Evolutionary conservation across 345 rosid genomes (phyloP).

Genomic region (Brassica incana): DNA sequence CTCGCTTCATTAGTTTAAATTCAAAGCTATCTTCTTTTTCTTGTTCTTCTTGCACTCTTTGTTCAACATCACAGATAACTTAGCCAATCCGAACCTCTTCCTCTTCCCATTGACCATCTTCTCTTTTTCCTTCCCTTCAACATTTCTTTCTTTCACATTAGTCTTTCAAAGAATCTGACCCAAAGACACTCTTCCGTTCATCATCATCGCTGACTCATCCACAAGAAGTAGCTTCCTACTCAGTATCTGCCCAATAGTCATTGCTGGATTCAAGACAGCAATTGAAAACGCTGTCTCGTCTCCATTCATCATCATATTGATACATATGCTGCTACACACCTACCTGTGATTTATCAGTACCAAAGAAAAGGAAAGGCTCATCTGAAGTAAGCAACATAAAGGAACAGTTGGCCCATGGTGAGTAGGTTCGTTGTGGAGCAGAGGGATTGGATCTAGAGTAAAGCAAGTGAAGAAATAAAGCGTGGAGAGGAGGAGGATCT

Average conservation of each 20-base stretch:
- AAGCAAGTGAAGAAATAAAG: too few relatives aligned
- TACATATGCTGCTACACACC: too few relatives aligned
- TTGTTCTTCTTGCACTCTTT: slow-evolving; percentile 64
- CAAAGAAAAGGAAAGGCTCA: too few relatives aligned
- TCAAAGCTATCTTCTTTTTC: slow-evolving; percentile 59
- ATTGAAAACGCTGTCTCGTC: slow-evolving; percentile 32
- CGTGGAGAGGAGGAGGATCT: too few relatives aligned
- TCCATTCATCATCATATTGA: slow-evolving; percentile 19
- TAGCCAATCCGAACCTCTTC: slow-evolving; percentile 73
- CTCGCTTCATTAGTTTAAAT: slow-evolving; percentile 42
- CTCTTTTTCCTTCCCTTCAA: slow-evolving; percentile 11
- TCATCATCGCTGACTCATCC: slow-evolving; percentile 53
- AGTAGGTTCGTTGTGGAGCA: too few relatives aligned
- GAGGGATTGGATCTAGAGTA: too few relatives aligned
- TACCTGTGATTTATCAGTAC: too few relatives aligned
- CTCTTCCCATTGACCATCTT: slow-evolving; percentile 56
- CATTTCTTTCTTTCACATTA: slow-evolving; percentile 24
- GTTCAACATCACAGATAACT: slow-evolving; percentile 61
- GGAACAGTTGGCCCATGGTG: too few relatives aligned
- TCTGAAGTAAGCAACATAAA: too few relatives aligned
- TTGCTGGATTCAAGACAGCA: slow-evolving; percentile 58
- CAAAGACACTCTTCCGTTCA: slow-evolving; percentile 60
- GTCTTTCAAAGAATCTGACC: slow-evolving; percentile 78
- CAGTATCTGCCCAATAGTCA: slow-evolving; percentile 86
- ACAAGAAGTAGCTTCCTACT: slow-evolving; percentile 80